These are phyloP conservation scores for Triticum urartu DNA, from an alignment of 176 grass and related monocot genomes.

Conservation along the genomic window DNA sequence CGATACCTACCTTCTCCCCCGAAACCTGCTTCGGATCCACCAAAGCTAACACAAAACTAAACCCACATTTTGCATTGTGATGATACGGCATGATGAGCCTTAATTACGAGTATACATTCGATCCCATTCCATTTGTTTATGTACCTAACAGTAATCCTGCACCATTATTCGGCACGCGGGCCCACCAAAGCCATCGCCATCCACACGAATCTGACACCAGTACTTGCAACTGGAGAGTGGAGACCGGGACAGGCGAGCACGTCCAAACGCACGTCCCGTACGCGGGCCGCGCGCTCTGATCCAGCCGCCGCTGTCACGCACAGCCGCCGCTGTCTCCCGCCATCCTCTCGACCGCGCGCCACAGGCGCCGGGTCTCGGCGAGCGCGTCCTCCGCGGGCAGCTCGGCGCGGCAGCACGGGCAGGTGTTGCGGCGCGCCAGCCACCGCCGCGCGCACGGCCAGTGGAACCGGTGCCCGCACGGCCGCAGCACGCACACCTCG, in stretches of 20 bases:
- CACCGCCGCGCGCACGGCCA: slow-evolving; percentile 75
- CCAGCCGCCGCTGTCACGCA: slow-evolving; percentile 26
- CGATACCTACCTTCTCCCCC: slow-evolving; percentile 1
- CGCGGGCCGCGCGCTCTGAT: neutral
- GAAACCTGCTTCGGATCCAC: neutral
- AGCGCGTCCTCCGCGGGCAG: slow-evolving; percentile 62
- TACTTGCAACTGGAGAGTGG: slow-evolving; percentile 8
- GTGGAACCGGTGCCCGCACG: slow-evolving; percentile 84
- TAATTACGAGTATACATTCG: neutral
- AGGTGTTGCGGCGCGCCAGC: slow-evolving; percentile 75
- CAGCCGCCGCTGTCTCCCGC: slow-evolving; percentile 31
- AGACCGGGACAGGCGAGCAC: slow-evolving; percentile 27
- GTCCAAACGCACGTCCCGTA: slow-evolving; percentile 20
- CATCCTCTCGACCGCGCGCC: slow-evolving; percentile 61
- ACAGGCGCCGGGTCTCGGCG: slow-evolving; percentile 65
- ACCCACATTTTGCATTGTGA: neutral
- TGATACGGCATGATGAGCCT: neutral
- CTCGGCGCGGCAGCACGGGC: slow-evolving; percentile 89
- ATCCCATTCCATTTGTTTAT: neutral
- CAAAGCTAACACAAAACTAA: neutral
- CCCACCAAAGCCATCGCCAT: neutral
- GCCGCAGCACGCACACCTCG: slow-evolving; percentile 58
- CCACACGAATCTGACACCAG: slow-evolving; percentile 31
- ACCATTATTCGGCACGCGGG: slow-evolving; percentile 5
- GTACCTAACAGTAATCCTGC: neutral